A percentile compares a stretch with the other conserved stretches of the same genome.
phyloP scores from a whole-genome alignment of 352 stramenopile species.

The Hyaloperonospora brassicae region DNA sequence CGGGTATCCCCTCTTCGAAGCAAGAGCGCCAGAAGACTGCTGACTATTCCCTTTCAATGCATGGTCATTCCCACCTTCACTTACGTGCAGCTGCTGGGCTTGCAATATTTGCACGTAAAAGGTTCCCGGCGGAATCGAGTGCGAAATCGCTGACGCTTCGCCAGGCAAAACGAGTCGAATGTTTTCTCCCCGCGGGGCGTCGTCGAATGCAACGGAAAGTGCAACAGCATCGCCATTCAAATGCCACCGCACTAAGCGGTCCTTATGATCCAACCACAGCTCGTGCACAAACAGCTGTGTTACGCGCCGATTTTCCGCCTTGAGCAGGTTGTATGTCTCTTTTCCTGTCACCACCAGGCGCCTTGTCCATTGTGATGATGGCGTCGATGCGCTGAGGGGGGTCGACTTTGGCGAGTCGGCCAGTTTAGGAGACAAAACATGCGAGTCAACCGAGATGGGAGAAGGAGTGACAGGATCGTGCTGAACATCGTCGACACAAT shows the following conservation, averaged over 20 bases:
- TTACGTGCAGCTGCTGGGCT: conserved; percentile 51
- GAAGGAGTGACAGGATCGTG: conserved; percentile 21
- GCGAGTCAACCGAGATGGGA: conserved; percentile 23
- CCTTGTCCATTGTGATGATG: conserved; percentile 56
- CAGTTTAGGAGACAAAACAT: conserved; percentile 29
- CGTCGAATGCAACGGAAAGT: conserved; percentile 73
- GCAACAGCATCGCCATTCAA: conserved; percentile 76
- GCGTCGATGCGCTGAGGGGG: conserved; percentile 32
- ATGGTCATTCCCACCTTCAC: conserved; percentile 24
- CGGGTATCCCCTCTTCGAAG: conserved; percentile 42
- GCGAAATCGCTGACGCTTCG: conserved; percentile 61
- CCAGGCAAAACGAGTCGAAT: conserved; percentile 72
- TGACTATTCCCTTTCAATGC: conserved; percentile 12
- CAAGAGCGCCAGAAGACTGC: conserved; percentile 3
- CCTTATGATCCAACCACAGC: conserved; percentile 79
- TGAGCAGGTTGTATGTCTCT: conserved; percentile 68
- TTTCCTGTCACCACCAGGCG: conserved; percentile 75
- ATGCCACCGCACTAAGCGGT: conserved; percentile 76
- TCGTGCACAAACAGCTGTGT: conserved; percentile 84
- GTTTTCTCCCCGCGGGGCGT: conserved; percentile 53
- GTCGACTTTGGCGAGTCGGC: conserved; percentile 14
- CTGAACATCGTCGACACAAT: conserved; percentile 48
- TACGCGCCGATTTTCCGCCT: conserved; percentile 47
- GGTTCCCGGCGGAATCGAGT: conserved; percentile 62
- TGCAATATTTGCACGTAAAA: conserved; percentile 80